Conservation (phyloP, 139 green algal genomes). For the Trebouxia sp. region DNA sequence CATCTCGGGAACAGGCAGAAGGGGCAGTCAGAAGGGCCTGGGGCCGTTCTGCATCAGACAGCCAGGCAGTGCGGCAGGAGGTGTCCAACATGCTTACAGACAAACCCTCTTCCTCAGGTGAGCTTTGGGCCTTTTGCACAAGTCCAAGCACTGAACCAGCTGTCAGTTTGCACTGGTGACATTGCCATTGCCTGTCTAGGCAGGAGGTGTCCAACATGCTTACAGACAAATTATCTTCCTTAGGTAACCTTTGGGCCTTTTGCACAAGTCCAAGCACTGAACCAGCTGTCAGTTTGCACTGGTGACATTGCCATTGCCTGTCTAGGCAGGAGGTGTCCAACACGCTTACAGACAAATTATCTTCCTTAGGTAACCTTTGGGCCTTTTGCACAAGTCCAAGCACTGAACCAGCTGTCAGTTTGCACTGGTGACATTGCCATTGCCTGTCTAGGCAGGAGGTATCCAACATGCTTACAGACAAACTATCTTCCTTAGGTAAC, state of each 20-base stretch:
- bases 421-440: no score
- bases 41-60: conserved; percentile 40
- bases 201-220: conserved; percentile 46
- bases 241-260: background rate
- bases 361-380: background rate
- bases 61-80: conserved; percentile 38
- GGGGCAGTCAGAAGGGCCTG: conserved; percentile 45
- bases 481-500: background rate
- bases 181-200: no score
- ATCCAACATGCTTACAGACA: conserved; percentile 31
- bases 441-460: no score
- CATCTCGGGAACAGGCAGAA: conserved; percentile 30
- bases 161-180: no score
- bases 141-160: no score
- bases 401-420: no score
- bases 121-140: no score
- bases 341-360: conserved; percentile 23
- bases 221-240: background rate
- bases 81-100: conserved; percentile 37
- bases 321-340: conserved; percentile 44
- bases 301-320: no score
- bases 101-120: conserved; percentile 1
- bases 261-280: no score
- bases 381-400: no score
- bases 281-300: no score